A percentile compares a stretch with the other conserved stretches of the same genome.
Conservation (phyloP, 768 basidiomycete species). For the Imleria badia region DNA sequence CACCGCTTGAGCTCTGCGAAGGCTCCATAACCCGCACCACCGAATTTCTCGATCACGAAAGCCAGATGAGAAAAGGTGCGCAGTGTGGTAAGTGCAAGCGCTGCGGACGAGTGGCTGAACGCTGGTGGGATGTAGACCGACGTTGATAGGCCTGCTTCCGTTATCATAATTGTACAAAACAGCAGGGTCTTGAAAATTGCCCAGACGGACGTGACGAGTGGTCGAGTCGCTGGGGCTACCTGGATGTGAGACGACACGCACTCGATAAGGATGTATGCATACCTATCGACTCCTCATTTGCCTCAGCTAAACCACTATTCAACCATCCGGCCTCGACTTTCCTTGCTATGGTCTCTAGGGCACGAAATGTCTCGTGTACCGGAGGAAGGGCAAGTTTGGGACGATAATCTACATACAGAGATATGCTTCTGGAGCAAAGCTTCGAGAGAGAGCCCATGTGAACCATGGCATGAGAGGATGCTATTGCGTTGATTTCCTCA, state of each 20-base stretch:
- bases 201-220: conserved; percentile 58
- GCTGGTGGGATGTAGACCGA: conserved; percentile 51
- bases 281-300: conserved; percentile 28
- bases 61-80: conserved; percentile 64
- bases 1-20: conserved; percentile 73
- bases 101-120: conserved; percentile 37
- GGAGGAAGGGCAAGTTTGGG: conserved; percentile 29
- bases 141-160: conserved; percentile 58
- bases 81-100: conserved; percentile 55
- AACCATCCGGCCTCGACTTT: conserved; percentile 52
- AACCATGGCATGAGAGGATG: conserved; percentile 37
- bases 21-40: conserved; percentile 54
- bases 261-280: conserved; percentile 30
- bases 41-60: conserved; percentile 79
- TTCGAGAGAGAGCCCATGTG: conserved; percentile 43
- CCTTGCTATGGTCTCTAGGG: conserved; percentile 36
- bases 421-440: conserved; percentile 35
- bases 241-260: conserved; percentile 3
- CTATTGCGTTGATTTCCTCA: conserved; percentile 33
- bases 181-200: conserved; percentile 68
- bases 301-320: conserved; percentile 34
- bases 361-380: conserved; percentile 28
- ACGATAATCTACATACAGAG: conserved; percentile 35
- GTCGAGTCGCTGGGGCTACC: conserved; percentile 44
- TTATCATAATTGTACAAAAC: conserved; percentile 71